Evolutionary conservation across 2,329 filamentous ascomycete genomes (phyloP), one percentile per base, ranked within the genome.

Genomic region (Pseudogymnoascus sp.): DNA sequence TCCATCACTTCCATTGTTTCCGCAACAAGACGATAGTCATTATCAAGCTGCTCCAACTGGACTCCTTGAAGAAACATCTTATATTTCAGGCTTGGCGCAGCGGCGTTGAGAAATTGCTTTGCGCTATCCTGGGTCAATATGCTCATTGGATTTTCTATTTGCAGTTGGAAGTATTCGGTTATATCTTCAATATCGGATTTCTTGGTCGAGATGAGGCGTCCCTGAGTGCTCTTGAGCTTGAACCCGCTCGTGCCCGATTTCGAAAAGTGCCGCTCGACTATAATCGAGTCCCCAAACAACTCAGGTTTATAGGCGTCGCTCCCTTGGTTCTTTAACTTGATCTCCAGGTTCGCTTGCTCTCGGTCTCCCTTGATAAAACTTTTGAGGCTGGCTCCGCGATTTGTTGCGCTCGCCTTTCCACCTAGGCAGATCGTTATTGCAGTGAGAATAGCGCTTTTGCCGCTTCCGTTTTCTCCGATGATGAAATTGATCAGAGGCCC

Each of bases 401-500:
- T 97, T 3, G 95, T 97, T 14, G 90, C 86, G 62, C 91, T 91
- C 1, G 95, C 93, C 75, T 97, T 97, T 18, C 90, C 93, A 64
- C 95, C 95, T n/a, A 99, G 81, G 71, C 95, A 97, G 35, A 99
- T 81, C 0, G 92, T 96, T 67, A 99, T 85, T 4, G 92, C 95
- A 0, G 95, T 97, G 28, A 99, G 78, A 12, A 97, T 89, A 2
- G 95, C 95, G 74, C 95, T 99, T 78, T 99, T 99, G 37, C 95
- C 95, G 72, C 93, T 97, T 33, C 95, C 95, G 72, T 99, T 99
- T 74, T 96, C 92, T 14, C 95, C 95, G 62, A 97, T 93, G 65
- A 99, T 93, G 76, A 99, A 99, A 75, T 99, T 99, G 75, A 99
- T 96, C 38, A 97, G 79, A 0, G 95, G 95, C 0, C 95, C 95